Evolutionary conservation across 1,284 basidiomycete genomes (phyloP), one percentile per base, ranked within the genome.

Genomic region (Phlebopus sp.): DNA sequence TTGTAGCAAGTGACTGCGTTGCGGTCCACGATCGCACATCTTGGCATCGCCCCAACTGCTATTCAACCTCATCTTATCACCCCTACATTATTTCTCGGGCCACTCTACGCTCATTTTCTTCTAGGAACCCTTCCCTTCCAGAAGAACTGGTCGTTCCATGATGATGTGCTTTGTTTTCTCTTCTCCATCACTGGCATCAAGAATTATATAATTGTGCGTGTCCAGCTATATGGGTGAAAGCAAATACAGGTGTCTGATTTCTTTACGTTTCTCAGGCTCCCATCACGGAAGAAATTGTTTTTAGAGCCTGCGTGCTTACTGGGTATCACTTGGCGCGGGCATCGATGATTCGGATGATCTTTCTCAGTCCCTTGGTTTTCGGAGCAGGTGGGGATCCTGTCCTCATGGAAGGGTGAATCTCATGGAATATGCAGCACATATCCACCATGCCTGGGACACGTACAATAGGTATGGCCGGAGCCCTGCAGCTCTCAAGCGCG

Each of bases 271-370:
- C 1, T 27, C 32, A 95, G 90, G 94, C 82, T 0, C 96, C 96
- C 0, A 65, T 93, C 29, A 94, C 94, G 0, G 96, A 99, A 70
- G 96, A 99, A 65, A 58, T 97, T 19, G 90, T 94, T 2, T 99
- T 97, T 64, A 77, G 97, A 21, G 84, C 87, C 0, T 94, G 91
- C 62, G 79, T 96, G 37, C 73, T 97, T 17, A 71, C 84, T 2
- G 76, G 85, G 1, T 89, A 91, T 52, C 73, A 84, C 46, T 74
- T 93, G 30, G 78, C 83, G 0, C 80, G 82, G n/a, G 73, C 77
- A 1, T 76, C 78, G 0, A 72, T 59, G 17, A 62, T 54, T 32
- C 73, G 74, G 42, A 81, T 94, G 70, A 79, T 97, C 42, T 90
- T 92, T 56, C 67, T 86, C 0, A 81, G 87, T 0, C 96, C 96